phyloP scores from a whole-genome alignment of 352 stramenopile species.

The Globisporangium echinulatum region DNA sequence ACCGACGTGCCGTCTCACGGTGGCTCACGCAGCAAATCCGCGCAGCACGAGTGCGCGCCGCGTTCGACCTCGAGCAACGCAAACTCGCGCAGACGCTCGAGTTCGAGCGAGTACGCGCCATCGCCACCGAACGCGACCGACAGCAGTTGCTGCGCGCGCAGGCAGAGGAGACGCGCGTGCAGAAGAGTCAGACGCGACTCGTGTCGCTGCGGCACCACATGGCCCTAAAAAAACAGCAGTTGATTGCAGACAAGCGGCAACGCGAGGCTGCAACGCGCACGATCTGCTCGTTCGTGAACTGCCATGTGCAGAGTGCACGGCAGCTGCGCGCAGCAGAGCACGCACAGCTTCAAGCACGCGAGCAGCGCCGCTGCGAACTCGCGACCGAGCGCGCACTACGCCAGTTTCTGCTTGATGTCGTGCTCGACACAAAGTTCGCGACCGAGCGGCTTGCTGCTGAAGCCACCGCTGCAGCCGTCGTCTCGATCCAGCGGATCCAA shows the following conservation, averaged over 20 bases:
- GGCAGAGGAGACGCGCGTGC: slow-evolving; percentile 6
- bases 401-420: slow-evolving; percentile 22
- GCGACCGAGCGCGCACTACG: slow-evolving; percentile 19
- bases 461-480: slow-evolving; percentile 10
- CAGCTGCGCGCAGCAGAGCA: slow-evolving; percentile 13
- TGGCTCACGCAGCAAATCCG: slow-evolving; percentile 32
- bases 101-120: neutral
- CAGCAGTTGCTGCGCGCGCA: slow-evolving; percentile 1
- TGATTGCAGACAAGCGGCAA: slow-evolving; percentile 13
- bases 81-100: neutral
- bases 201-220: slow-evolving; percentile 8
- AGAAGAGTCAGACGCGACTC: slow-evolving; percentile 10
- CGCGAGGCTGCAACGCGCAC: slow-evolving; percentile 6
- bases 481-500: slow-evolving; percentile 11
- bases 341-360: slow-evolving; percentile 13
- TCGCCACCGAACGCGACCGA: slow-evolving; percentile 1
- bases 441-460: slow-evolving; percentile 14
- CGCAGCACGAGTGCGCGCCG: neutral
- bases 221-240: slow-evolving; percentile 8
- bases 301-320: slow-evolving; percentile 15
- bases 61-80: neutral
- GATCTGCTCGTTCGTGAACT: slow-evolving; percentile 17
- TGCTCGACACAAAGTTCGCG: slow-evolving; percentile 30
- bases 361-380: slow-evolving; percentile 15
- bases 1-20: slow-evolving; percentile 19